Percentiles rank a stretch among this genome's conserved stretches.
These are phyloP conservation scores for Metschnikowia sp. DNA, from an alignment of 805 yeast genomes.

Conservation along the genomic window DNA sequence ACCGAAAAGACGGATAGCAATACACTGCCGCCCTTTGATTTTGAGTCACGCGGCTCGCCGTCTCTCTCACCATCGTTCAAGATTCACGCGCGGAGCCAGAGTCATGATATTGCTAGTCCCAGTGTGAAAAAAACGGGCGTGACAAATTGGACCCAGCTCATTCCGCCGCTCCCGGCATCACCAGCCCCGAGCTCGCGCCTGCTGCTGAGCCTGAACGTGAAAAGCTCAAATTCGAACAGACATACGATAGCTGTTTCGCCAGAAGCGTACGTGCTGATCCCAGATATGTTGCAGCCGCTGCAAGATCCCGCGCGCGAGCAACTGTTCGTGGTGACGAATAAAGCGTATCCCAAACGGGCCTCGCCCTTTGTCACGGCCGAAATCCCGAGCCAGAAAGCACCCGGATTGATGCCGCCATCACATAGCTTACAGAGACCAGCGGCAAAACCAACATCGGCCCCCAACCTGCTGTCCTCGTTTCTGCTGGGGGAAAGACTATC, in stretches of 20 bases:
- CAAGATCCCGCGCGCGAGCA: conserved; percentile 4
- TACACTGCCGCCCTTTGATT: conserved; percentile 1
- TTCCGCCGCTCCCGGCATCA: conserved; percentile 30
- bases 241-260: conserved; percentile 20
- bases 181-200: conserved; percentile 1
- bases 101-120: conserved; percentile 12
- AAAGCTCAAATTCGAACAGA: conserved; percentile 8
- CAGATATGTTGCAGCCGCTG: conserved; percentile 19
- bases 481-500: conserved; percentile 3
- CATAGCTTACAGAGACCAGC: background rate
- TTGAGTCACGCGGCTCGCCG: conserved; percentile 5
- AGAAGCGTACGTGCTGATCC: conserved; percentile 4
- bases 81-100: conserved; percentile 15
- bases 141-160: conserved; percentile 30
- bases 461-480: background rate
- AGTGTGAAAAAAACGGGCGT: conserved; percentile 7
- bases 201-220: background rate
- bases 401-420: background rate
- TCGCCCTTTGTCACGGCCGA: background rate
- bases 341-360: background rate
- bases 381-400: background rate
- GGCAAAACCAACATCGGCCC: background rate
- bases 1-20: background rate
- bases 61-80: conserved; percentile 2
- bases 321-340: conserved; percentile 8